These are phyloP conservation scores for Boletellus dicymbophilus DNA, from an alignment of 1,284 basidiomycete genomes.

Conservation along the genomic window DNA sequence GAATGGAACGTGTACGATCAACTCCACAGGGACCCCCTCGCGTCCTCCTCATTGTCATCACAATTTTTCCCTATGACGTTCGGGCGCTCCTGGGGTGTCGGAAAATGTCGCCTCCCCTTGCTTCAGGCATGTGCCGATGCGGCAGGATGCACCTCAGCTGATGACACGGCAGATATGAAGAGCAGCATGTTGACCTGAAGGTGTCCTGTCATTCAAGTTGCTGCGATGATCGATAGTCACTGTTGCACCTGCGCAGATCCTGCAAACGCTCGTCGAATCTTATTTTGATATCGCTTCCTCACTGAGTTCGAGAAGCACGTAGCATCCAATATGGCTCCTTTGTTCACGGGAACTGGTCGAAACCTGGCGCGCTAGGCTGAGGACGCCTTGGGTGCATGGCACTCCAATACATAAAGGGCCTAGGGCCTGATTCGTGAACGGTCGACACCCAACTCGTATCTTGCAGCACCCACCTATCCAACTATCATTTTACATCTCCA, in stretches of 20 bases:
- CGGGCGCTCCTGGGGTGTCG: slow-evolving; percentile 1
- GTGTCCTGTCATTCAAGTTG: too few relatives aligned
- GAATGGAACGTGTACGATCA: too few relatives aligned
- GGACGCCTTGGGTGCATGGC: background rate
- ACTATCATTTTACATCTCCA: background rate
- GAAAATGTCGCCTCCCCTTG: too few relatives aligned
- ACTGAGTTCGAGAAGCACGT: slow-evolving; percentile 14
- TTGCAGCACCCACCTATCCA: background rate
- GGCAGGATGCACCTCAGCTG: too few relatives aligned
- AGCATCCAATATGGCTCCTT: slow-evolving; percentile 4
- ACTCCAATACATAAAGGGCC: slow-evolving; percentile 21
- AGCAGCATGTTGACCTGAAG: too few relatives aligned
- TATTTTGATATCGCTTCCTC: slow-evolving; percentile 1
- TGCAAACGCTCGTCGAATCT: slow-evolving; percentile 11
- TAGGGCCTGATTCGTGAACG: slow-evolving; percentile 6
- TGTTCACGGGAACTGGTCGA: slow-evolving; percentile 9
- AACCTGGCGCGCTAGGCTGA: slow-evolving; percentile 7
- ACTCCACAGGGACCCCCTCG: too few relatives aligned
- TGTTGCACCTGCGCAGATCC: background rate
- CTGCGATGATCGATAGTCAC: too few relatives aligned
- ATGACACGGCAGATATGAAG: too few relatives aligned
- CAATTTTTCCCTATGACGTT: slow-evolving; percentile 4
- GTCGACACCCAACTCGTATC: background rate
- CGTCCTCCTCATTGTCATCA: slow-evolving; percentile 14
- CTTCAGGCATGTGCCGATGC: too few relatives aligned